These are phyloP conservation scores for Pseudopithomyces chartarum DNA, from an alignment of 2,329 filamentous ascomycete genomes.

Conservation along the genomic window DNA sequence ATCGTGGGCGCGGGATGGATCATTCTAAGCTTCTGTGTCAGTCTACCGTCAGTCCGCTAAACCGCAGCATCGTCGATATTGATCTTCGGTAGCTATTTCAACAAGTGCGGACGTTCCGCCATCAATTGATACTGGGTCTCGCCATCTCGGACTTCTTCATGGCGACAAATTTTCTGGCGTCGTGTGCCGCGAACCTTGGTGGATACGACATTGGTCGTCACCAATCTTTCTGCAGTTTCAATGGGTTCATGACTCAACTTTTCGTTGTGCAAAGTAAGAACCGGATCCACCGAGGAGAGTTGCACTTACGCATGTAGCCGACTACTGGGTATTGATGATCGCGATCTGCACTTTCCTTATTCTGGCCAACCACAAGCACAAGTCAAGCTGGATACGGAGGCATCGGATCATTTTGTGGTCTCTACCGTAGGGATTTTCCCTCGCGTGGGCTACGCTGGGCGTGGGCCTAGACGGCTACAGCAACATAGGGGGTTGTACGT, in stretches of 20 bases:
- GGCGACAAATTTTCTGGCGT: slow-evolving; percentile 49
- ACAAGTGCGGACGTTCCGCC: slow-evolving; percentile 45
- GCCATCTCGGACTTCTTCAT: slow-evolving; percentile 49
- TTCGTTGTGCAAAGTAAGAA: slow-evolving; percentile 50
- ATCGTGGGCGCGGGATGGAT: slow-evolving; percentile 47
- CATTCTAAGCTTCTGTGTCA: slow-evolving; percentile 41
- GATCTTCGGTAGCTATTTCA: slow-evolving; percentile 41
- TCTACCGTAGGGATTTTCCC: slow-evolving; percentile 46
- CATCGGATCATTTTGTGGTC: slow-evolving; percentile 41
- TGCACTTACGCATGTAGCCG: slow-evolving; percentile 28
- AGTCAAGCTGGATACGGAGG: slow-evolving; percentile 46
- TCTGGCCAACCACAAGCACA: slow-evolving; percentile 44
- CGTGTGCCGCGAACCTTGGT: slow-evolving; percentile 43
- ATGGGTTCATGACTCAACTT: slow-evolving; percentile 51
- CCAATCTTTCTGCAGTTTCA: slow-evolving; percentile 46
- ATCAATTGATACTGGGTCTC: slow-evolving; percentile 50
- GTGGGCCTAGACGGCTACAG: slow-evolving; percentile 23
- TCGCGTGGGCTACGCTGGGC: slow-evolving; percentile 40
- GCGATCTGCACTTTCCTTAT: slow-evolving; percentile 50
- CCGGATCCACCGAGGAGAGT: background rate
- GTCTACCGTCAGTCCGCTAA: slow-evolving; percentile 1
- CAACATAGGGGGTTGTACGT: slow-evolving; percentile 29
- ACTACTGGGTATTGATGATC: slow-evolving; percentile 53
- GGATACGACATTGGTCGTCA: slow-evolving; percentile 38
- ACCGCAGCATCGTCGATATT: background rate